A percentile compares a stretch with the other conserved stretches of the same genome.
These are phyloP conservation scores for Rhodotorula babjevae DNA, from an alignment of 768 basidiomycete species.

Conservation along the genomic window DNA sequence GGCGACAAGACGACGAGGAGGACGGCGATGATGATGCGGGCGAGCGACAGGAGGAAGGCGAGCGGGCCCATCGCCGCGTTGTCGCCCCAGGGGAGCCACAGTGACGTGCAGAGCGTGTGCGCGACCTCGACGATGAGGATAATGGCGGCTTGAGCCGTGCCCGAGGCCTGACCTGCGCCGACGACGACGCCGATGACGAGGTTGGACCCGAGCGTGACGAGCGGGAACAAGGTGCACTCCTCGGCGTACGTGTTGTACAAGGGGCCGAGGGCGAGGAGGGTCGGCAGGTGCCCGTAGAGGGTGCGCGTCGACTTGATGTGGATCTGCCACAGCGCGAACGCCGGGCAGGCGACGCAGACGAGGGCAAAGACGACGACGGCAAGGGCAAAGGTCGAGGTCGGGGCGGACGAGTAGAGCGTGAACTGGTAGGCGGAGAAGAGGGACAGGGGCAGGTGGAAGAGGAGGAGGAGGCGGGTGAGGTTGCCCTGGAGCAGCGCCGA, in stretches of 20 bases:
- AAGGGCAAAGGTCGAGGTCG: slow-evolving; percentile 64
- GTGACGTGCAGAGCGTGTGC: slow-evolving; percentile 69
- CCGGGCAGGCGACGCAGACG: slow-evolving; percentile 72
- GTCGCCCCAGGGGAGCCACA: slow-evolving; percentile 60
- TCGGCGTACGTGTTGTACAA: slow-evolving; percentile 92
- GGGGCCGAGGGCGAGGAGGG: slow-evolving; percentile 80
- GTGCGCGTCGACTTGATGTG: slow-evolving; percentile 76
- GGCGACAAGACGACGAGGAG: slow-evolving; percentile 84
- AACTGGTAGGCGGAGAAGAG: slow-evolving; percentile 86
- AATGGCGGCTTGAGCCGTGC: slow-evolving; percentile 84
- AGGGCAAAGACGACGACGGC: slow-evolving; percentile 74
- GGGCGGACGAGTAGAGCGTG: slow-evolving; percentile 58
- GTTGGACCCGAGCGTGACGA: slow-evolving; percentile 73
- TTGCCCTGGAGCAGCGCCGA: slow-evolving; percentile 56
- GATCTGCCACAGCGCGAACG: slow-evolving; percentile 69
- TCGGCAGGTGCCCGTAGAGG: slow-evolving; percentile 89
- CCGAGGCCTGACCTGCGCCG: slow-evolving; percentile 82
- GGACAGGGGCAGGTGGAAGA: slow-evolving; percentile 92
- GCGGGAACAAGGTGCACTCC: slow-evolving; percentile 82
- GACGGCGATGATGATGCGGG: slow-evolving; percentile 82
- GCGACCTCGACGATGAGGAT: slow-evolving; percentile 83
- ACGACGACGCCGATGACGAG: slow-evolving; percentile 76
- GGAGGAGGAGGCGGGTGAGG: slow-evolving; percentile 77
- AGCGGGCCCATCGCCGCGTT: slow-evolving; percentile 95
- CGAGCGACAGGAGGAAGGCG: slow-evolving; percentile 74